phyloP scores from a whole-genome alignment of 768 basidiomycete genomes.

The Calocybe cyanea region DNA sequence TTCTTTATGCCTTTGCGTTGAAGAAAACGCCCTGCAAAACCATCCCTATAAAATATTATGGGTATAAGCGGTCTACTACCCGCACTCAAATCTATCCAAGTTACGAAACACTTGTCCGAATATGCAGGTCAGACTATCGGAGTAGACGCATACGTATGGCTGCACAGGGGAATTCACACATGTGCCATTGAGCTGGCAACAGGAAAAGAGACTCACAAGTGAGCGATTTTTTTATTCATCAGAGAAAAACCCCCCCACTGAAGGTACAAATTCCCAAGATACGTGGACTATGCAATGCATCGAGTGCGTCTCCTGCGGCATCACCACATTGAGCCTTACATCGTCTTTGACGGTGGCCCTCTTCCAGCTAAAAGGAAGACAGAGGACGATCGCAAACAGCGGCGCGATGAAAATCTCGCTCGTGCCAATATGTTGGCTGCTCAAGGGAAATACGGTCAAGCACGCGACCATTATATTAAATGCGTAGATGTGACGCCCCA shows the following conservation, averaged over 20 bases:
- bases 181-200: constrained; percentile 91
- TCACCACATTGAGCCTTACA: constrained; percentile 79
- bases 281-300: constrained; percentile 96
- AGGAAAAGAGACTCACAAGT: constrained; percentile 82
- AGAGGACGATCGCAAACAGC: constrained; percentile 72
- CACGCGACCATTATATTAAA: constrained; percentile 86
- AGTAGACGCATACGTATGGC: constrained; percentile 94
- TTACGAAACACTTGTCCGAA: constrained; percentile 71
- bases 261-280: constrained; percentile 43
- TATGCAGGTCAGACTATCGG: constrained; percentile 83
- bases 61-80: constrained; percentile 90
- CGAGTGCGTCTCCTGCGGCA: constrained; percentile 83
- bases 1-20: not conserved
- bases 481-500: constrained; percentile 94
- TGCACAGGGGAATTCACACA: constrained; percentile 83
- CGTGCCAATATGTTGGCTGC: constrained; percentile 69
- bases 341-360: constrained; percentile 96
- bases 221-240: constrained; percentile 26
- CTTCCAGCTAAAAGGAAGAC: constrained; percentile 93
- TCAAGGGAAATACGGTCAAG: constrained; percentile 77
- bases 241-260: not conserved
- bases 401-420: constrained; percentile 72
- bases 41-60: constrained; percentile 40
- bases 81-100: constrained; percentile 87
- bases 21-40: not conserved